Percentiles rank a stretch among this genome's conserved stretches.
These are phyloP conservation scores for Magnusiomyces ingens DNA, from an alignment of 1,139 yeast species.

Conservation along the genomic window DNA sequence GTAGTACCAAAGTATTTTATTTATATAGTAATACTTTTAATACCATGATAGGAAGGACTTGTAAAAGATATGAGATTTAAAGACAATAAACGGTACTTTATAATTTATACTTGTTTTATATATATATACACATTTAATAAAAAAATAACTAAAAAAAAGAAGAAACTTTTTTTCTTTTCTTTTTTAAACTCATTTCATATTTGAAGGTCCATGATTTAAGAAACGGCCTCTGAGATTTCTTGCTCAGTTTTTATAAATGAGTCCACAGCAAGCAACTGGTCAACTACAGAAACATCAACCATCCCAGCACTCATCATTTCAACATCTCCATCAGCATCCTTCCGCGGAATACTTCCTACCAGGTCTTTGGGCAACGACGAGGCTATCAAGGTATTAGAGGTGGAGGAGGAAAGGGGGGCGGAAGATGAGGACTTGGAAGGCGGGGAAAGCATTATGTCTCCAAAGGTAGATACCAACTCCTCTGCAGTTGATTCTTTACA, in stretches of 20 bases:
- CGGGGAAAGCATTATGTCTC: too few species aligned
- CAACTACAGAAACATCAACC: background rate
- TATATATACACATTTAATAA: background rate
- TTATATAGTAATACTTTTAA: too few species aligned
- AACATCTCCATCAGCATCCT: background rate
- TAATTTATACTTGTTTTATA: background rate
- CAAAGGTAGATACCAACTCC: too few species aligned
- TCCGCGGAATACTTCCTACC: background rate
- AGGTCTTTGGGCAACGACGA: background rate
- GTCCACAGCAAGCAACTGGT: background rate
- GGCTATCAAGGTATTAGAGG: background rate
- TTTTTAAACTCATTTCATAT: background rate
- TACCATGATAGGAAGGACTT: too few species aligned
- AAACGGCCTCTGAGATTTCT: background rate
- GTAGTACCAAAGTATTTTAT: too few species aligned
- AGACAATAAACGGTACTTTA: too few species aligned
- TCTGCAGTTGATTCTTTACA: too few species aligned
- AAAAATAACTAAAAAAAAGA: background rate
- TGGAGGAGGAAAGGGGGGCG: too few species aligned
- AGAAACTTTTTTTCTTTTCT: background rate
- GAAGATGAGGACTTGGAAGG: background rate
- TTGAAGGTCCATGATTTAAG: too few species aligned
- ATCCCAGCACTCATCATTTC: background rate
- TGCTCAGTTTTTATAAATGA: background rate
- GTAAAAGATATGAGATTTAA: too few species aligned